Evolutionary conservation across 306 rosid genomes (phyloP).

Genomic region (Boehmeria nivea): DNA sequence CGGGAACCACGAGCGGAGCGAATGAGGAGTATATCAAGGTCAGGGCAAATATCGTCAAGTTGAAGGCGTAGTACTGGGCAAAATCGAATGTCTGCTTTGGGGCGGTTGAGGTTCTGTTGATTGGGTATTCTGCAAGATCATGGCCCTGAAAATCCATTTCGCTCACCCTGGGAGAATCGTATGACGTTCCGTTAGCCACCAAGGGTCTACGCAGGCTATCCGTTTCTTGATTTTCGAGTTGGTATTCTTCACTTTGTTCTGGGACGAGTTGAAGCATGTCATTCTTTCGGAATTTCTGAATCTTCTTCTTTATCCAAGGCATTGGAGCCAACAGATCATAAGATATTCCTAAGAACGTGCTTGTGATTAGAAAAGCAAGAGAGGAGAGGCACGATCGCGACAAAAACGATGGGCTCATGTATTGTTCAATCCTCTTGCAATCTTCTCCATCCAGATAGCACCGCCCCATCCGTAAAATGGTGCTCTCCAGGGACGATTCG

Average conservation of each 20-base stretch:
- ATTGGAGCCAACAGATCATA: slow-evolving; percentile 88
- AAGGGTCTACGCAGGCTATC: slow-evolving; percentile 68
- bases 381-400: slow-evolving; percentile 95
- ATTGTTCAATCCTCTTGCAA: slow-evolving; percentile 96
- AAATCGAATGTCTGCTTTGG: slow-evolving; percentile 92
- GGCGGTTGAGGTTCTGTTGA: slow-evolving; percentile 70
- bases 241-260: slow-evolving; percentile 80
- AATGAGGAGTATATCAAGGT: slow-evolving; percentile 81
- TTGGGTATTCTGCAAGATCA: slow-evolving; percentile 71
- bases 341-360: slow-evolving; percentile 95
- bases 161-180: slow-evolving; percentile 40
- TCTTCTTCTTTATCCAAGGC: slow-evolving; percentile 87
- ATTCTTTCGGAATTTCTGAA: slow-evolving; percentile 72
- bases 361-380: slow-evolving; percentile 78
- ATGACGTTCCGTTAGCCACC: slow-evolving; percentile 31
- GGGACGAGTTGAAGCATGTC: slow-evolving; percentile 97
- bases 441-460: slow-evolving; percentile 93
- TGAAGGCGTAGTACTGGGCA: slow-evolving; percentile 93
- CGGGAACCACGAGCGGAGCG: slow-evolving; percentile 89
- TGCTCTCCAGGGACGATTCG: slow-evolving; percentile 83
- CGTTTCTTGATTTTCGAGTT: slow-evolving; percentile 61
- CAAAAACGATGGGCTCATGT: slow-evolving; percentile 88
- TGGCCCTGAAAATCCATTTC: slow-evolving; percentile 53
- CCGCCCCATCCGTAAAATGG: slow-evolving; percentile 76
- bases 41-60: slow-evolving; percentile 86